Base-by-base conservation (phyloP, 2,329 filamentous ascomycete species). In the Lizonia empirigonia region DNA sequence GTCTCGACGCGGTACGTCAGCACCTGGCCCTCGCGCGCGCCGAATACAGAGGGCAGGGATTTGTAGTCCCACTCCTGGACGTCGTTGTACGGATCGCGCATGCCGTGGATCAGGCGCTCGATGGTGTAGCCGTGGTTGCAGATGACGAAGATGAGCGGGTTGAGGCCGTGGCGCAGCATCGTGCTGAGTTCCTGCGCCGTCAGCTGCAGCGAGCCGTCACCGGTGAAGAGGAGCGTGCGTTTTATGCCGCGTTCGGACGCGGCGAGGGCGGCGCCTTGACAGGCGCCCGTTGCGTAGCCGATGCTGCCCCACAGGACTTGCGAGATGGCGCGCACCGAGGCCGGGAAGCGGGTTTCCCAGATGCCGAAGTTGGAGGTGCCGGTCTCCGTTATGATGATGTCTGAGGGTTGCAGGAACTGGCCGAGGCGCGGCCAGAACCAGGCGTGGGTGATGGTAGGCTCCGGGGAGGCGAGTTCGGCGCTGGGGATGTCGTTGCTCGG, bases 121-220 rank as follows among this genome's bases (percentile, higher is more conserved):
- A 95, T 94, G 8, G 91, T 94, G 76, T 89, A 96, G 9, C 91
- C 91, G 32, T 92, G 85, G 70, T 95, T 95, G 80, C 89, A 91
- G 60, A 96, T 87, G 56, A 94, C 80, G 70, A 96, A 93, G 56
- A 96, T 86, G 65, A 91, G 93, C 16, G 89, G 84, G 55, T 87
- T 86, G 50, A 96, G 77, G 19, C 82, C 80, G 53, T 89, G 86
- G 23, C 86, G 82, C 58, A 96, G 83, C 82, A 96, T 93, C 9
- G 90, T 94, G 72, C 85, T 89, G 57, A 96, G 70, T 74, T 94
- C 91, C 70, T 96, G 91, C 0, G 84, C 87, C 0, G 90, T 95
- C 50, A 96, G 80, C 71, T 96, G 90, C 73, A 95, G 86, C 50
- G 86, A 90, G 22, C 91, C 91, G 64, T 96, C 91, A 19, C 91